Percentiles rank a stretch among this genome's conserved stretches.
Conservation (phyloP, 345 rosid species). For the Xanthoceras sorbifolium region DNA sequence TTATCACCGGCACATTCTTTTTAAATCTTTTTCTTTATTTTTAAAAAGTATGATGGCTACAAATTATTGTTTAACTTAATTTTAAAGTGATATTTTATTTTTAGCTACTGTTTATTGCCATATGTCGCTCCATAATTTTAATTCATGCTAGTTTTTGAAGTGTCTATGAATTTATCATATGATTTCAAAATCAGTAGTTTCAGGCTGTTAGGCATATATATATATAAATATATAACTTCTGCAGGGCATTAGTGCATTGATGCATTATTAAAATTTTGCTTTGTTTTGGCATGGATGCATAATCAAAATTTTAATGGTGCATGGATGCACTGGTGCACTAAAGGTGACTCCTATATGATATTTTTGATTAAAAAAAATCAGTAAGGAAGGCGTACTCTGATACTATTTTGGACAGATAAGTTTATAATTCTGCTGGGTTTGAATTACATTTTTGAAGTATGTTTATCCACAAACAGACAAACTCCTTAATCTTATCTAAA, state of each 20-base stretch:
- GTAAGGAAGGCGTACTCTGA: not conserved
- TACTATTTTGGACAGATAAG: not conserved
- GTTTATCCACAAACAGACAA: not conserved
- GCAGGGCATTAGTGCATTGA: too few species aligned
- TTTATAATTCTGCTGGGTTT: constrained; percentile 2
- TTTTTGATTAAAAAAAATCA: not conserved
- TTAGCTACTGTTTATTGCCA: not conserved
- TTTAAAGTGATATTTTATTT: not conserved
- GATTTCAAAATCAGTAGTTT: not conserved
- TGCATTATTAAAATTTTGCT: too few species aligned
- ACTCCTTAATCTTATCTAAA: not conserved
- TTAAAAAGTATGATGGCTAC: not conserved
- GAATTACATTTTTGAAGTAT: not conserved
- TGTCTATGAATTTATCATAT: not conserved
- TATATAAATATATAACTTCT: too few species aligned
- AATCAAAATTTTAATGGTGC: too few species aligned
- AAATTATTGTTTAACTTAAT: not conserved
- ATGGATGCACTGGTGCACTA: too few species aligned
- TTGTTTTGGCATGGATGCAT: too few species aligned
- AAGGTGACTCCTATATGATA: too few species aligned
- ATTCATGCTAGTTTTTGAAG: not conserved
- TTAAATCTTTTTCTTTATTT: not conserved
- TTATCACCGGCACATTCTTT: constrained; percentile 16
- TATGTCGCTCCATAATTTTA: not conserved
- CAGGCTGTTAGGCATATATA: not conserved